These are phyloP conservation scores for Atkinsonella texensis DNA, from an alignment of 2,329 filamentous ascomycete genomes.

Conservation along the genomic window DNA sequence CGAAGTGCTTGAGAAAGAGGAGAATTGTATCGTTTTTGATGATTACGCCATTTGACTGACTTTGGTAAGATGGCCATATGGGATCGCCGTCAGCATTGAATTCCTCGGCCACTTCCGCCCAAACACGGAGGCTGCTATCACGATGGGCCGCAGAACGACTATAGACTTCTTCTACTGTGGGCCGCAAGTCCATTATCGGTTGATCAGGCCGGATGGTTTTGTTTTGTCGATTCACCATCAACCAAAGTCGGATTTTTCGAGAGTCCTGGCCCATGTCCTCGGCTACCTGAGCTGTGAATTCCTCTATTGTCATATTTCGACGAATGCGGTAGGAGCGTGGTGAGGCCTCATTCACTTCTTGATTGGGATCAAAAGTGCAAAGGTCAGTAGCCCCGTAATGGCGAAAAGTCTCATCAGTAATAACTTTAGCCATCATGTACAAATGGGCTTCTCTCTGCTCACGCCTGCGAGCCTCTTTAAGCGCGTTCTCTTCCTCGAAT, in stretches of 20 bases:
- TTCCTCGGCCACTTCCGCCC: constrained; percentile 68
- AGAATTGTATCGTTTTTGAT: constrained; percentile 57
- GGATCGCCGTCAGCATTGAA: constrained; percentile 55
- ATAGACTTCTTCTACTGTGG: constrained; percentile 63
- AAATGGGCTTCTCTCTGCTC: constrained; percentile 91
- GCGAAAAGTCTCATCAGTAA: constrained; percentile 71
- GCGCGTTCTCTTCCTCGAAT: constrained; percentile 70
- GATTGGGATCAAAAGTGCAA: constrained; percentile 51
- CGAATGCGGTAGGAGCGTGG: constrained; percentile 64
- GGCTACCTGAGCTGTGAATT: constrained; percentile 62
- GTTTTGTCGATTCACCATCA: constrained; percentile 97
- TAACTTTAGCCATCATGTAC: constrained; percentile 73
- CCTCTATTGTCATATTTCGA: constrained; percentile 60
- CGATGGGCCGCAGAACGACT: constrained; percentile 42
- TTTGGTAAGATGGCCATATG: constrained; percentile 55
- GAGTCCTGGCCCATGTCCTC: constrained; percentile 56
- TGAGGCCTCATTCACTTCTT: constrained; percentile 54
- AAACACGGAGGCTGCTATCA: constrained; percentile 67
- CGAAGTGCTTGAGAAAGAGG: constrained; percentile 87
- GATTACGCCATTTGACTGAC: constrained; percentile 42
- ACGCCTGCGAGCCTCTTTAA: constrained; percentile 64
- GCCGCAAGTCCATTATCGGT: constrained; percentile 64
- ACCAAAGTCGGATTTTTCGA: constrained; percentile 71
- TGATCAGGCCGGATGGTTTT: constrained; percentile 89
- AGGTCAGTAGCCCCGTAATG: constrained; percentile 78